These are phyloP conservation scores for Debaryomyces sp. DNA, from an alignment of 1,139 yeast genomes.

Conservation along the genomic window DNA sequence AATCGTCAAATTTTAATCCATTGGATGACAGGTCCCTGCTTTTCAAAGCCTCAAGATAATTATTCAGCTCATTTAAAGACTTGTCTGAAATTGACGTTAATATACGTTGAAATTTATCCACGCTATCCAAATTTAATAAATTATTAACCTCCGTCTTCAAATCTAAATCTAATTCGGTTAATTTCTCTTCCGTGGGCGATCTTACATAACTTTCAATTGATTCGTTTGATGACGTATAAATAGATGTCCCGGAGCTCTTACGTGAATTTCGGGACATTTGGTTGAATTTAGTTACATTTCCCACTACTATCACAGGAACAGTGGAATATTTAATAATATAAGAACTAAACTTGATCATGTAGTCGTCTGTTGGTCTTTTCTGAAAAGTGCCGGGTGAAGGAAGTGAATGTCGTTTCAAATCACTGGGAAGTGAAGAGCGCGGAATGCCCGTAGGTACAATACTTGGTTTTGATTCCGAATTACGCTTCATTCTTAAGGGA, in stretches of 20 bases:
- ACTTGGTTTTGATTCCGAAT: conserved; percentile 11
- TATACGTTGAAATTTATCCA: conserved; percentile 25
- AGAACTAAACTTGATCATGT: conserved; percentile 40
- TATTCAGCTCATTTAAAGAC: conserved; percentile 28
- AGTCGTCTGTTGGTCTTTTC: conserved; percentile 17
- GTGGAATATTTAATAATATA: conserved; percentile 44
- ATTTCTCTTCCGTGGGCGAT: neutral
- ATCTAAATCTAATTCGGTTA: neutral
- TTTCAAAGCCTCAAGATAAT: conserved; percentile 24
- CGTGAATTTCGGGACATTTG: neutral
- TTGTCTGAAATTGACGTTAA: conserved; percentile 31
- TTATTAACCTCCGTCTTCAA: conserved; percentile 1
- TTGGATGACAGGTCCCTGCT: conserved; percentile 20
- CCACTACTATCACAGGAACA: conserved; percentile 44
- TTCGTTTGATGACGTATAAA: conserved; percentile 1
- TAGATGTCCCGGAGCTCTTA: conserved; percentile 4
- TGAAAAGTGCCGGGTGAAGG: neutral
- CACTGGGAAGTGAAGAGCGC: neutral
- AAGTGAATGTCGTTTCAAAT: neutral
- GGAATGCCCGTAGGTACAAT: neutral
- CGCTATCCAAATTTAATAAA: conserved; percentile 1
- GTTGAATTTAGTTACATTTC: conserved; percentile 23
- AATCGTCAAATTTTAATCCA: conserved; percentile 13
- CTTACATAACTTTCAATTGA: conserved; percentile 6
- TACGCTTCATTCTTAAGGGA: conserved; percentile 33